Conservation (phyloP, 2,329 filamentous ascomycete species). For the Penicillium sp. region DNA sequence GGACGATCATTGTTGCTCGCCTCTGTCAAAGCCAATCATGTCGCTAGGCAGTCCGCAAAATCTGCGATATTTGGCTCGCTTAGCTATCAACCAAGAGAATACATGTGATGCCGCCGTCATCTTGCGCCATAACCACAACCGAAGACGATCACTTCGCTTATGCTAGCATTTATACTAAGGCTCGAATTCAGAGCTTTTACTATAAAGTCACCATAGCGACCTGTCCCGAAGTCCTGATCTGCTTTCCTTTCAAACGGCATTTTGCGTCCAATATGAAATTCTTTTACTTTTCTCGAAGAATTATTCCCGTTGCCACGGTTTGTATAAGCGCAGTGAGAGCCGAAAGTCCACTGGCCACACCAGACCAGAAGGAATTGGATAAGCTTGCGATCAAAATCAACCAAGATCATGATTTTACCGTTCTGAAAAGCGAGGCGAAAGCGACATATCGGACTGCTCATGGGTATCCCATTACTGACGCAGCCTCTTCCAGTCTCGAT, state of each 20-base stretch:
- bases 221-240: too few relatives aligned
- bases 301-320: not conserved
- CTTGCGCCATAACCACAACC: not conserved
- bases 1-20: not conserved
- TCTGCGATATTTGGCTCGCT: not conserved
- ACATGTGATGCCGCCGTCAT: not conserved
- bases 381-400: conserved; percentile 12
- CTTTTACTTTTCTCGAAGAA: not conserved
- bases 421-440: conserved; percentile 11
- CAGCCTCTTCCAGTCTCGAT: conserved; percentile 11
- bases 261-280: not conserved
- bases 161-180: too few relatives aligned
- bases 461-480: conserved; percentile 13
- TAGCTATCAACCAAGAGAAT: not conserved
- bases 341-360: conserved; percentile 11
- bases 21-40: not conserved
- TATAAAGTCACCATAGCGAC: too few relatives aligned
- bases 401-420: conserved; percentile 3
- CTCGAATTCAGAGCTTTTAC: too few relatives aligned
- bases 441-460: conserved; percentile 12
- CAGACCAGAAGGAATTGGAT: conserved; percentile 11
- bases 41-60: not conserved
- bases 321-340: not conserved
- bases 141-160: not conserved
- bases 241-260: too few relatives aligned